A percentile compares a stretch with the other conserved stretches of the same genome.
These are phyloP conservation scores for Aureobasidium sp. DNA, from an alignment of 2,329 filamentous ascomycete genomes.

Conservation along the genomic window DNA sequence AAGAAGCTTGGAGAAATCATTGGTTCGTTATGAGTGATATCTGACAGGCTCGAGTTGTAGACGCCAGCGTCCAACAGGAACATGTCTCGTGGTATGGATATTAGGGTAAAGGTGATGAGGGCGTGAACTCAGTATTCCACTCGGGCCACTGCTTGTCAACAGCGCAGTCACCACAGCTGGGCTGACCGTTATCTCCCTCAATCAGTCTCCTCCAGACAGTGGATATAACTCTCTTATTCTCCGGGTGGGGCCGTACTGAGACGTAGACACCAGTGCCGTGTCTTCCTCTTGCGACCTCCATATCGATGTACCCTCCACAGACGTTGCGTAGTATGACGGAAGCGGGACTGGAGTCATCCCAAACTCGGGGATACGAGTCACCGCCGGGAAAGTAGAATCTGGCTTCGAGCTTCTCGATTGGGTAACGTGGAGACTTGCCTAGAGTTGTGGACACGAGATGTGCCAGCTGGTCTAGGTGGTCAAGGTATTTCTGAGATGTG, in stretches of 20 bases:
- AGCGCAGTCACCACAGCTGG: conserved; percentile 22
- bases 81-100: background rate
- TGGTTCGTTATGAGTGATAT: background rate
- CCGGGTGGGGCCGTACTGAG: conserved; percentile 17
- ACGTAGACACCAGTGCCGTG: conserved; percentile 26
- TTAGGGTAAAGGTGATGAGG: conserved; percentile 5
- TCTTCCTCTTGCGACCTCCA: conserved; percentile 26
- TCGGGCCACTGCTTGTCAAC: conserved; percentile 24
- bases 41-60: background rate
- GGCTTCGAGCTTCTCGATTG: conserved; percentile 27
- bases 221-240: conserved; percentile 14
- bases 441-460: conserved; percentile 27
- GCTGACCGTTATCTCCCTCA: conserved; percentile 20
- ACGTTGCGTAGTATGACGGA: conserved; percentile 29
- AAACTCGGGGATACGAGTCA: conserved; percentile 29
- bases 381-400: conserved; percentile 33
- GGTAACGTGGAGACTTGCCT: conserved; percentile 17
- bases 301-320: conserved; percentile 29
- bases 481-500: conserved; percentile 13
- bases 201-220: conserved; percentile 25
- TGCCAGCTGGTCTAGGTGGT: conserved; percentile 23
- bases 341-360: conserved; percentile 31
- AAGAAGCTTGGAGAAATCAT: background rate
- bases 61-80: background rate
- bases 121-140: conserved; percentile 16